Evolutionary conservation across 1,139 yeast genomes (phyloP).

Genomic region (Geotrichum europaeum): DNA sequence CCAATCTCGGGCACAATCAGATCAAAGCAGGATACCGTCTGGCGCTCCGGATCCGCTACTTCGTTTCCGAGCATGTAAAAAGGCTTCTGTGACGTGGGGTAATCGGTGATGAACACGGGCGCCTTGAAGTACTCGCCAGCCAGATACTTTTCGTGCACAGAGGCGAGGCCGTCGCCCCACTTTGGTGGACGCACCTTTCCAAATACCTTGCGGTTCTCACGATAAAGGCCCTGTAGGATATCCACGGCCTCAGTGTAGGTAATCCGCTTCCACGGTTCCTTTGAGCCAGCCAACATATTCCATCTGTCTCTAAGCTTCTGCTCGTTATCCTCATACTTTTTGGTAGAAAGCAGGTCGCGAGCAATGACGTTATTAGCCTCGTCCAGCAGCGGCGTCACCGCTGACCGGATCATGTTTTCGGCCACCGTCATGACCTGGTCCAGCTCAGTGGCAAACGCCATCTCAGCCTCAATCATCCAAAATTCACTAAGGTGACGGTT

Average conservation of each 20-base stretch:
- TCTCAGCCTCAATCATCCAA: constrained; percentile 96
- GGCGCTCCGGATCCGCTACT: constrained; percentile 30
- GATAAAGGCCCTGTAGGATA: constrained; percentile 38
- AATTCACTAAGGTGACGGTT: constrained; percentile 89
- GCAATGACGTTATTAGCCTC: constrained; percentile 31
- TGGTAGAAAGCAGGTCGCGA: constrained; percentile 40
- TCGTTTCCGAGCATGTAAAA: constrained; percentile 69
- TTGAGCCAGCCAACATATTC: constrained; percentile 28
- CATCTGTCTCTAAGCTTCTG: constrained; percentile 37
- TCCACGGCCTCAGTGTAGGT: constrained; percentile 72
- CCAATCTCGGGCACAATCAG: constrained; percentile 85
- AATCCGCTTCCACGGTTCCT: constrained; percentile 58
- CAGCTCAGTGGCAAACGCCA: constrained; percentile 58
- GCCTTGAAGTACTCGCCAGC: constrained; percentile 61
- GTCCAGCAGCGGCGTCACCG: constrained; percentile 39
- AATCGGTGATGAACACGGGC: constrained; percentile 88
- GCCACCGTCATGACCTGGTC: constrained; percentile 58
- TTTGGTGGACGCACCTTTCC: constrained; percentile 36
- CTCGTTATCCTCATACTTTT: constrained; percentile 37
- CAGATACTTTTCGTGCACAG: constrained; percentile 89
- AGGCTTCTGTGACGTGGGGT: constrained; percentile 75
- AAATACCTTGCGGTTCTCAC: constrained; percentile 24
- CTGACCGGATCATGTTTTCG: constrained; percentile 60
- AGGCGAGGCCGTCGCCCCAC: constrained; percentile 72
- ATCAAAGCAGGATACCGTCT: constrained; percentile 88